These are phyloP conservation scores for Diaporthe velutina DNA, from an alignment of 2,329 filamentous ascomycete genomes.

Conservation along the genomic window DNA sequence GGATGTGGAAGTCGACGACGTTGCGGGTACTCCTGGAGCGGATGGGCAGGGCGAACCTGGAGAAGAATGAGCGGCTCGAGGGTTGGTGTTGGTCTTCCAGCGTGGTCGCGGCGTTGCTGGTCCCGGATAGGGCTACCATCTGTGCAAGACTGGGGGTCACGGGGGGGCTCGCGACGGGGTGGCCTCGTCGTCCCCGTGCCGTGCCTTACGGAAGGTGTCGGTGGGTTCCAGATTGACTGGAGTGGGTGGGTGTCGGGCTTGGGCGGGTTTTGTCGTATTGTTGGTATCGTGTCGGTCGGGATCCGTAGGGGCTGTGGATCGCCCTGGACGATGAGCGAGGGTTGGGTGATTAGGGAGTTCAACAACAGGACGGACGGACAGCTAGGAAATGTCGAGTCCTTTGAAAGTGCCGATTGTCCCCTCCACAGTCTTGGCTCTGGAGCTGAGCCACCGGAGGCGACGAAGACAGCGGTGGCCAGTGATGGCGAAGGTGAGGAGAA, in stretches of 20 bases:
- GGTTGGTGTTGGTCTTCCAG: slow-evolving; percentile 53
- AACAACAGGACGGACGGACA: neutral
- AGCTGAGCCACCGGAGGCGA: slow-evolving; percentile 30
- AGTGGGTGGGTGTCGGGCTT: slow-evolving; percentile 1
- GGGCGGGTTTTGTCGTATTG: slow-evolving; percentile 20
- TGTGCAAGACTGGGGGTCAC: slow-evolving; percentile 49
- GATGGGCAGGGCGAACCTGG: slow-evolving; percentile 65
- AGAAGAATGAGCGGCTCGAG: slow-evolving; percentile 62
- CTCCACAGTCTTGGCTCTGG: slow-evolving; percentile 26
- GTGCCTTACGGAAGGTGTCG: slow-evolving; percentile 23
- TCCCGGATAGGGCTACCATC: slow-evolving; percentile 59
- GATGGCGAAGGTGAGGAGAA: slow-evolving; percentile 15
- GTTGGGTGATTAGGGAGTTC: neutral
- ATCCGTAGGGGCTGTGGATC: slow-evolving; percentile 2
- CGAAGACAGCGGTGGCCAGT: slow-evolving; percentile 6
- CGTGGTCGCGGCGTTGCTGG: slow-evolving; percentile 54
- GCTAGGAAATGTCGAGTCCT: slow-evolving; percentile 5
- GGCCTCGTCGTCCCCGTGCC: slow-evolving; percentile 35
- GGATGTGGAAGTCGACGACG: slow-evolving; percentile 83
- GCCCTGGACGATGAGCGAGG: slow-evolving; percentile 5
- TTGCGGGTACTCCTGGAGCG: slow-evolving; percentile 69
- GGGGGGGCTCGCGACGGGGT: slow-evolving; percentile 33
- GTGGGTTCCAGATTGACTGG: slow-evolving; percentile 19
- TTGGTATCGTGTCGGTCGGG: slow-evolving; percentile 30
- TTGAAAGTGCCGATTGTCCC: slow-evolving; percentile 2